Evolutionary conservation across 805 yeast species (phyloP), one percentile per base, ranked within the genome.

Genomic region (Sungouiozyma ichnusensis): DNA sequence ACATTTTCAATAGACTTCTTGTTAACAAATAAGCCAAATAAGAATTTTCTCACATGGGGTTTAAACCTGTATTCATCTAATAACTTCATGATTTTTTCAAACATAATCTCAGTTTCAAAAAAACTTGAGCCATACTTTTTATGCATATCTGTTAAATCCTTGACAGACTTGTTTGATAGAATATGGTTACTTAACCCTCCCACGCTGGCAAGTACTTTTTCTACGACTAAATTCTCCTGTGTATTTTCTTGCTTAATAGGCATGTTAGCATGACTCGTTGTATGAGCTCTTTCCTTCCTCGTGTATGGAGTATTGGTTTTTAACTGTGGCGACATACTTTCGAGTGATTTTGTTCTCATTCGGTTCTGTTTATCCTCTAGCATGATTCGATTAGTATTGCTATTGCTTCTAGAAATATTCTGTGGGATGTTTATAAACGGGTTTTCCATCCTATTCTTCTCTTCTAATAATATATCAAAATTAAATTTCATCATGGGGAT

Each of bases 21-120:
- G 48, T 73, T 72, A 41, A 75, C 73, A 48, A 84, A 75, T 41
- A 82, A 63, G 35, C 79, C 88, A 51, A 80, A 72, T 14, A 86
- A 64, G 53, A 78, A 81, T 48, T 76, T 69, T 32, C 94, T 65
- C 16, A 76, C 76, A 3, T 75, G 74, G 40, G 74, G 76, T 48
- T 79, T 74, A 59, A 76, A 83, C 38, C 70, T 72, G 67, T 63
- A 86, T 57, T 59, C 66, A 49, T 68, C 82, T 70, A 69, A 70
- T 52, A 66, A 69, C 42, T 63, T 68, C 61, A 68, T 66, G 39
- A 66, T 77, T 53, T 68, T 71, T 58, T 56, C 67, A 54, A 83
- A 77, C 40, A 83, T 60, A 2, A 67, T 73, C 11, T 76, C 71
- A 42, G 71, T 72, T 37, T 73, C 77, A 59, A 85, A 57, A 17